Percentiles rank a stretch among this genome's conserved stretches.
Evolutionary conservation across 1,284 basidiomycete species (phyloP).

Genomic region (Cryptococcus sp.): DNA sequence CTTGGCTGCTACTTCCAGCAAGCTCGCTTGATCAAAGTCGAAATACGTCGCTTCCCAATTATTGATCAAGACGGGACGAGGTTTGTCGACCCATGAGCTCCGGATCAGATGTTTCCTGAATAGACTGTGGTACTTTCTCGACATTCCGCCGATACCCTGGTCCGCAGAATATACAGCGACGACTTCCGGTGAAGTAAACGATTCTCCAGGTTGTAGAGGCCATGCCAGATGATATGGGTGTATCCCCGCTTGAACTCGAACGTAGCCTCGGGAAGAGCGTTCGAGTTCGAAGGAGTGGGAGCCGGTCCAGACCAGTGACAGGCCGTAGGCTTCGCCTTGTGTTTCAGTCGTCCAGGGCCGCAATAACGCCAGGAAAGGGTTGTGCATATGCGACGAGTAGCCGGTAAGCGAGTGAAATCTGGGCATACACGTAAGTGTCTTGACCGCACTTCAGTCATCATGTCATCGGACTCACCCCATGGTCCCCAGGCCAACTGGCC

Average conservation of each 20-base stretch:
- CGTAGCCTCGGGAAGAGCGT: conserved; percentile 14
- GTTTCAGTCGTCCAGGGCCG: conserved; percentile 26
- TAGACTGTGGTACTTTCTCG: conserved; percentile 23
- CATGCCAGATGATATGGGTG: conserved; percentile 39
- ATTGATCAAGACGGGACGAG: conserved; percentile 37
- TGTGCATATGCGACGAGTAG: conserved; percentile 38
- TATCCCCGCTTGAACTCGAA: conserved; percentile 31
- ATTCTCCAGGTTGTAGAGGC: conserved; percentile 23
- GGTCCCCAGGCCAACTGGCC: conserved; percentile 25
- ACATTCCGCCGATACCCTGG: conserved; percentile 26
- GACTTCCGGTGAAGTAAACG: conserved; percentile 37
- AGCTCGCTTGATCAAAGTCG: conserved; percentile 29
- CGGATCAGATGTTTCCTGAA: conserved; percentile 33
- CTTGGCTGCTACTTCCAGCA: conserved; percentile 27
- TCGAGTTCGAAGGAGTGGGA: conserved; percentile 32
- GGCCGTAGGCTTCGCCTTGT: conserved; percentile 27
- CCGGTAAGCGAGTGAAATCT: conserved; percentile 34
- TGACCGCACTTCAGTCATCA: neutral
- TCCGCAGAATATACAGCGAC: conserved; percentile 26
- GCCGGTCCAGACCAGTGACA: conserved; percentile 37
- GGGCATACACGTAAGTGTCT: neutral
- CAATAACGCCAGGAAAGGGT: conserved; percentile 37
- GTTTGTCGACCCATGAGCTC: conserved; percentile 14
- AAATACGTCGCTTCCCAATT: conserved; percentile 47
- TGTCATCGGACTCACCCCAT: conserved; percentile 35